Conservation (phyloP, 2,329 filamentous ascomycete species). For the Phyllachora maydis region DNA sequence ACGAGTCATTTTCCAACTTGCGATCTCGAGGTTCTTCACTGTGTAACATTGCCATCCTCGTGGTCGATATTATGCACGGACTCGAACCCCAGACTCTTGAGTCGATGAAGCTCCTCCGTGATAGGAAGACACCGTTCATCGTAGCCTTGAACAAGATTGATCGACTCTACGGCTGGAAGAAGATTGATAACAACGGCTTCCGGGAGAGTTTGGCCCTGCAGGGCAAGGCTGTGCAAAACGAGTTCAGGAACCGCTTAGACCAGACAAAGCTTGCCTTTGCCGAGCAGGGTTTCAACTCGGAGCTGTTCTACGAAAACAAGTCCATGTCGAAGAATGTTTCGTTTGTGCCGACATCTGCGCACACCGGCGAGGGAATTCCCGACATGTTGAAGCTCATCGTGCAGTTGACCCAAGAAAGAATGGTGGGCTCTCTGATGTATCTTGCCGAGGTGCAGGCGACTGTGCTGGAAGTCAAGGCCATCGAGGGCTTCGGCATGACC, state of each 20-base stretch:
- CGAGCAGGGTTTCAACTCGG: conserved; percentile 95
- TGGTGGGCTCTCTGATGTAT: conserved; percentile 96
- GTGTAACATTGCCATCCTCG: conserved; percentile 97
- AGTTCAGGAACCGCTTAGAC: conserved; percentile 78
- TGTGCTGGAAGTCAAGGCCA: conserved; percentile 95
- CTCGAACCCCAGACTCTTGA: conserved; percentile 93
- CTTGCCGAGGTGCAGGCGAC: conserved; percentile 94
- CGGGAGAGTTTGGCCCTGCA: conserved; percentile 77
- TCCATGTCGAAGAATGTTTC: conserved; percentile 88
- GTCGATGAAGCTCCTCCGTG: conserved; percentile 84
- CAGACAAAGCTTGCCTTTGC: conserved; percentile 86
- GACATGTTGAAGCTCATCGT: conserved; percentile 96
- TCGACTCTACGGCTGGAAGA: conserved; percentile 97
- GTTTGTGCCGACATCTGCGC: conserved; percentile 89
- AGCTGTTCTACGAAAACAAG: conserved; percentile 95
- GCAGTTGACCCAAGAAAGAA: conserved; percentile 84
- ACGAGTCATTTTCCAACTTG: conserved; percentile 99
- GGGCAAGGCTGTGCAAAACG: conserved; percentile 80
- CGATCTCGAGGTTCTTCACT: conserved; percentile 92
- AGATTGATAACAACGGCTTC: conserved; percentile 97
- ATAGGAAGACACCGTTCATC: conserved; percentile 92
- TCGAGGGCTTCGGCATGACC: conserved; percentile 95
- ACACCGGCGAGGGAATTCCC: conserved; percentile 97
- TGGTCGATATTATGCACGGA: conserved; percentile 99
- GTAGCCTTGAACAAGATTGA: conserved; percentile 99